A percentile compares a stretch with the other conserved stretches of the same genome.
These are phyloP conservation scores for Penicillium expansum DNA, from an alignment of 2,329 filamentous ascomycete genomes.

Conservation along the genomic window DNA sequence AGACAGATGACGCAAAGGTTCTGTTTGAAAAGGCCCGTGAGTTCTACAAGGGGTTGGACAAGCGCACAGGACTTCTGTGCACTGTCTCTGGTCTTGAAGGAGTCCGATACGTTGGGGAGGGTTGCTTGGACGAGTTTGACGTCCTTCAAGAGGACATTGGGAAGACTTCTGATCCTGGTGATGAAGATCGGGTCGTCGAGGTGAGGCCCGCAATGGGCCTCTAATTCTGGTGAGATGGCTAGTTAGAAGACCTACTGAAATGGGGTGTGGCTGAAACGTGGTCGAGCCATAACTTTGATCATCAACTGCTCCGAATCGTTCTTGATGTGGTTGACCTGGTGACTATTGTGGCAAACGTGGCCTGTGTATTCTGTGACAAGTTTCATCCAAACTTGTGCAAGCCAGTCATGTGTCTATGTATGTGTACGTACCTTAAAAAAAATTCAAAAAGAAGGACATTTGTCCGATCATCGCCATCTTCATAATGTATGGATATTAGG, in stretches of 20 bases:
- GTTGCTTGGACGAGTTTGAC: slow-evolving; percentile 21
- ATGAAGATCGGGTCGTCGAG: not conserved
- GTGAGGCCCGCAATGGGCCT: not conserved
- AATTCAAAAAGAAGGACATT: not conserved
- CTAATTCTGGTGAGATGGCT: not conserved
- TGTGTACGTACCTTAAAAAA: not conserved
- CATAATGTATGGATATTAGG: not conserved
- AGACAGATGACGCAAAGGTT: slow-evolving; percentile 10
- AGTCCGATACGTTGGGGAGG: slow-evolving; percentile 21
- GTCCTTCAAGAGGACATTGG: slow-evolving; percentile 19
- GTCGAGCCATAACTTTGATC: not conserved
- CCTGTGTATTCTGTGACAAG: not conserved
- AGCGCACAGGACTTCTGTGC: slow-evolving; percentile 11
- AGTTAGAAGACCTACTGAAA: not conserved
- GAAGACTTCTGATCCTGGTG: not conserved
- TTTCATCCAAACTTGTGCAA: not conserved
- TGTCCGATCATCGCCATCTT: not conserved
- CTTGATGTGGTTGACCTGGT: not conserved
- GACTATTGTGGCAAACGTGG: not conserved
- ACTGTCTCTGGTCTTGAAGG: slow-evolving; percentile 1
- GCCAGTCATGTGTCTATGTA: not conserved
- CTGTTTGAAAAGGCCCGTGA: slow-evolving; percentile 22
- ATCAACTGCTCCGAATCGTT: too few species aligned
- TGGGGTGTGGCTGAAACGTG: not conserved
- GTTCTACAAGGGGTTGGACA: slow-evolving; percentile 18